These are phyloP conservation scores for Calonectria fujianensis DNA, from an alignment of 2,329 filamentous ascomycete genomes.

Conservation along the genomic window DNA sequence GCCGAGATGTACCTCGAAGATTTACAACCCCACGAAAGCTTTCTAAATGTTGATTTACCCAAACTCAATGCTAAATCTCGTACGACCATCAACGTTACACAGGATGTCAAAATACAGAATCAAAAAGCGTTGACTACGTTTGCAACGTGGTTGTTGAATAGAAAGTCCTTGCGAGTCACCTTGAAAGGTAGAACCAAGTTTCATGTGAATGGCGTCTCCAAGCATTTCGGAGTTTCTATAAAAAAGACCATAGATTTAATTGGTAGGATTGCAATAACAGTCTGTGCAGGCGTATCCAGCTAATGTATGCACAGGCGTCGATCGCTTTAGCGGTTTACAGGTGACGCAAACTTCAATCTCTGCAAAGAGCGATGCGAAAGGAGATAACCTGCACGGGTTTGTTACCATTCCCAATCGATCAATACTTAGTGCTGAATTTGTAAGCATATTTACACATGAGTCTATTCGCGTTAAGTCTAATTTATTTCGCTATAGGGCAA, in stretches of 20 bases:
- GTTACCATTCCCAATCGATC: constrained; percentile 22
- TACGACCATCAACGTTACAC: background rate
- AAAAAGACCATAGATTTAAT: constrained; percentile 9
- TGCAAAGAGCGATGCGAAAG: constrained; percentile 8
- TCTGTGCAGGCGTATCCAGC: no score
- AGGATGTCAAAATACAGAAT: background rate
- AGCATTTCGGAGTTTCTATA: background rate
- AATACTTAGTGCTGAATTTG: constrained; percentile 4
- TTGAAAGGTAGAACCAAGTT: constrained; percentile 15
- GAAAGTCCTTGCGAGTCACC: background rate
- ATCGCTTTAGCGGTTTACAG: constrained; percentile 5
- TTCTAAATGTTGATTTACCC: background rate
- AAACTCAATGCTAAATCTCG: background rate
- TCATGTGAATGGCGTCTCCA: constrained; percentile 14
- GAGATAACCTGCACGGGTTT: constrained; percentile 17
- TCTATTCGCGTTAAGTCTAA: background rate
- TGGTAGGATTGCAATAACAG: background rate
- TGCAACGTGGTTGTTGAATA: background rate
- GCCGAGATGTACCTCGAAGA: constrained; percentile 25
- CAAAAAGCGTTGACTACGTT: constrained; percentile 15
- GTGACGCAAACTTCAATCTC: constrained; percentile 7
- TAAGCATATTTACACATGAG: background rate
- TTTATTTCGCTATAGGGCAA: background rate
- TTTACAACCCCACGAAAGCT: constrained; percentile 7
- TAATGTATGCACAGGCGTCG: background rate